These are phyloP conservation scores for Nitzschia sp. DNA, from an alignment of 108 stramenopile genomes.

Conservation along the genomic window DNA sequence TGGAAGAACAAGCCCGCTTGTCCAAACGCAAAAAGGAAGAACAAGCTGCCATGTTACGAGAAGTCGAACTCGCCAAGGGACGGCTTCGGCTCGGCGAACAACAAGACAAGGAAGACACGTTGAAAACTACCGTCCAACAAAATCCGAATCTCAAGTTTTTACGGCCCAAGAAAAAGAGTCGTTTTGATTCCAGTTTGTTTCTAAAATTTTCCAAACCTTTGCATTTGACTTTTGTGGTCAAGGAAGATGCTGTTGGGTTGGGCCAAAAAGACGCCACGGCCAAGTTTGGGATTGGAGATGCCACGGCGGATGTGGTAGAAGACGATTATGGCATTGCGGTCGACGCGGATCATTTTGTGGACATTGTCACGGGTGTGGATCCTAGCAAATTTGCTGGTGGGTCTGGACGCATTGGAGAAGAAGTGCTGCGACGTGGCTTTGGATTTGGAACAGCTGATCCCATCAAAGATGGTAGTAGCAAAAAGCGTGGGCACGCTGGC, in stretches of 20 bases:
- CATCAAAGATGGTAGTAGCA: conserved; percentile 8
- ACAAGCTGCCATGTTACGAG: conserved; percentile 78
- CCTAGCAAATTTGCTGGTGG: conserved; percentile 75
- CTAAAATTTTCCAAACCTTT: conserved; percentile 90
- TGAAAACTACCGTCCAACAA: not conserved
- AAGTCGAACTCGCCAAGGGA: conserved; percentile 85
- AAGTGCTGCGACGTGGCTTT: conserved; percentile 70
- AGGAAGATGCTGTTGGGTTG: conserved; percentile 82
- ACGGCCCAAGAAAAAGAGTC: conserved; percentile 69
- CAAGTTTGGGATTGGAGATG: conserved; percentile 81
- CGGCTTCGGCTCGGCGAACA: conserved; percentile 76
- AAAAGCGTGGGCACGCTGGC: not conserved
- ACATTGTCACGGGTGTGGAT: conserved; percentile 90
- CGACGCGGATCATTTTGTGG: conserved; percentile 76
- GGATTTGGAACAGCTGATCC: conserved; percentile 67
- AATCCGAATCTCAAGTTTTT: conserved; percentile 26
- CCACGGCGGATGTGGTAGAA: conserved; percentile 67
- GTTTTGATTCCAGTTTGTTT: conserved; percentile 87
- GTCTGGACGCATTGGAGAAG: conserved; percentile 79
- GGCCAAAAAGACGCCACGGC: conserved; percentile 82
- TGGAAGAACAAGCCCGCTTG: conserved; percentile 67
- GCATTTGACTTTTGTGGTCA: conserved; percentile 84
- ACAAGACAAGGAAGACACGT: conserved; percentile 9
- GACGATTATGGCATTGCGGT: conserved; percentile 94
- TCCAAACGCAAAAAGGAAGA: conserved; percentile 53